A percentile compares a stretch with the other conserved stretches of the same genome.
These are phyloP conservation scores for Cyanidioschyzon merolae DNA, from an alignment of 23 red algal species.

Conservation along the genomic window DNA sequence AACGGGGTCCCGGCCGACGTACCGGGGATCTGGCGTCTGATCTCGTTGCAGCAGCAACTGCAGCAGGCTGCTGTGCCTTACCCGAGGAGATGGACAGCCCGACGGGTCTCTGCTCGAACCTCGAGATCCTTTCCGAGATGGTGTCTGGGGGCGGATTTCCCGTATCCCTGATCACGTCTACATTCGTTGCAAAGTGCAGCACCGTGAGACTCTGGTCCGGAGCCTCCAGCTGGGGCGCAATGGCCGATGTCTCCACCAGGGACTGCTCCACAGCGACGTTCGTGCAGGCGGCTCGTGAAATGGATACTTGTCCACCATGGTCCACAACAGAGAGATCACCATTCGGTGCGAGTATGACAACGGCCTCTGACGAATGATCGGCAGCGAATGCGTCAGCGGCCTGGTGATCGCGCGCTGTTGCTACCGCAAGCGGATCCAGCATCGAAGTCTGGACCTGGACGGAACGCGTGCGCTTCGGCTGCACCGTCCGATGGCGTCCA, in stretches of 20 bases:
- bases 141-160: too few species aligned
- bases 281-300: background rate
- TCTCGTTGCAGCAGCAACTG: too few species aligned
- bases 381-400: background rate
- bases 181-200: too few species aligned
- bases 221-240: background rate
- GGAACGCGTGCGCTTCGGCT: background rate
- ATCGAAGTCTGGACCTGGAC: background rate
- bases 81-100: too few species aligned
- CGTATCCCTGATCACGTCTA: too few species aligned
- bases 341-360: background rate
- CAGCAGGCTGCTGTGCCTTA: too few species aligned
- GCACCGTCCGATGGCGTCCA: background rate
- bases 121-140: too few species aligned
- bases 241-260: background rate
- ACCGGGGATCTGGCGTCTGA: too few species aligned
- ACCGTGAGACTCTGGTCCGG: too few species aligned
- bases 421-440: background rate
- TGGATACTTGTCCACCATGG: background rate
- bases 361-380: background rate
- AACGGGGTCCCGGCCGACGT: too few species aligned
- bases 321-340: background rate
- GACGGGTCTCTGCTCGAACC: too few species aligned
- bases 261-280: background rate
- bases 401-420: background rate